Evolutionary conservation across 1,139 yeast genomes (phyloP), one percentile per base, ranked within the genome.

Genomic region (Candida neerlandica): DNA sequence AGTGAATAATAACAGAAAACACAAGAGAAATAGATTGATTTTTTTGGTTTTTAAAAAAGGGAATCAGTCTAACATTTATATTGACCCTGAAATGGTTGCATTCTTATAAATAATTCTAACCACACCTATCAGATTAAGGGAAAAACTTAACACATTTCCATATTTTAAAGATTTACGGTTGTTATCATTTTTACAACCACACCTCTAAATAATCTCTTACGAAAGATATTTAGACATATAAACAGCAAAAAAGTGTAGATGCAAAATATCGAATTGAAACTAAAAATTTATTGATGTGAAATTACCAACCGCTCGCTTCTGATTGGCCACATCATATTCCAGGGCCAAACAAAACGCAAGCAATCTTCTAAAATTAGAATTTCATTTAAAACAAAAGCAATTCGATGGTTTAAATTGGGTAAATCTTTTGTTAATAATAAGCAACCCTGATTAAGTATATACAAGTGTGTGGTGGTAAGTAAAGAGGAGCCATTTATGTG

Each of bases 191-290:
- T 37, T 37, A 29, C 30, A 37, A 19, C 14, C 15, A 37, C 4
- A 37, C 30, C 5, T 23, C 27, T 19, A 21, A 11, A 37, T 29
- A 37, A 11, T 21, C 16, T 14, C 21, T 37, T 21, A 12, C 26
- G n/a, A 12, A 19, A 21, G 12, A 5, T 19, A 15, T n/a, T n/a
- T 4, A 19, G 29, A 23, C 27, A 10, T 7, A 23, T 23, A 7
- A 4, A n/a, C 10, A 37, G 29, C 16, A 11, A 21, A 23, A 6
- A 12, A 26, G 10, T 11, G 41, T 19, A 16, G 18, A 10, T 23
- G 23, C n/a, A 21, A 37, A 37, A 37, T 37, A 21, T 19, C 41
- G 41, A 21, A 21, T 37, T 37, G 41, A 37, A 37, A 37, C 41
- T 21, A 37, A 37, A 37, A 10, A n/a, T 4, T 21, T n/a, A 4